These are phyloP conservation scores for Bretziella fagacearum DNA, from an alignment of 2,329 filamentous ascomycete species.

Conservation along the genomic window DNA sequence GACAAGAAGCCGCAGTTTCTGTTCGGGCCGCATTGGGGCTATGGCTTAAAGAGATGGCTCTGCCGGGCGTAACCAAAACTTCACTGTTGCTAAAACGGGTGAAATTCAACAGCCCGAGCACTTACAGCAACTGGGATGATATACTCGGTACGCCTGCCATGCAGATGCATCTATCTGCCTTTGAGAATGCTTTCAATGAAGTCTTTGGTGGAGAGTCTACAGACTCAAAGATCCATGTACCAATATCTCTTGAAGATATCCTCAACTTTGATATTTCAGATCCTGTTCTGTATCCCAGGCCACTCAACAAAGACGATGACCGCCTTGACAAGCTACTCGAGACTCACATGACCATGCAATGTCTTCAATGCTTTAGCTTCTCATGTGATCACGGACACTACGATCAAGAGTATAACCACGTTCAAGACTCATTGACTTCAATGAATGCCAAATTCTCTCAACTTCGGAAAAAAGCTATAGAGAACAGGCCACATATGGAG, in stretches of 20 bases:
- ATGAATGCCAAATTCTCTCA: slow-evolving; percentile 6
- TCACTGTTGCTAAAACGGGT: slow-evolving; percentile 7
- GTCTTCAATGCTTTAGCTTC: slow-evolving; percentile 41
- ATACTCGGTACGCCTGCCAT: background rate
- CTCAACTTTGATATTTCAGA: slow-evolving; percentile 22
- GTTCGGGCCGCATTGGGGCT: slow-evolving; percentile 20
- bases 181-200: slow-evolving; percentile 39
- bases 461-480: slow-evolving; percentile 5
- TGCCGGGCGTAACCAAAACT: slow-evolving; percentile 7
- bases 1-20: slow-evolving; percentile 10
- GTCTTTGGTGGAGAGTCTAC: slow-evolving; percentile 28
- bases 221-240: background rate
- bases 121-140: slow-evolving; percentile 5
- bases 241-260: slow-evolving; percentile 34
- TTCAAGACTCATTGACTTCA: slow-evolving; percentile 9
- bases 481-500: background rate
- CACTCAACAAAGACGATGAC: background rate
- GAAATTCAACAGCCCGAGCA: background rate
- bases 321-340: slow-evolving; percentile 25
- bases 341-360: slow-evolving; percentile 39
- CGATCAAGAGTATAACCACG: slow-evolving; percentile 19
- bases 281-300: slow-evolving; percentile 1
- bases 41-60: slow-evolving; percentile 39
- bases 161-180: slow-evolving; percentile 18
- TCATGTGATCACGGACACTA: slow-evolving; percentile 46